A percentile compares a stretch with the other conserved stretches of the same genome.
Conservation (phyloP, 352 stramenopile genomes). For the Phytophthora multivora region DNA sequence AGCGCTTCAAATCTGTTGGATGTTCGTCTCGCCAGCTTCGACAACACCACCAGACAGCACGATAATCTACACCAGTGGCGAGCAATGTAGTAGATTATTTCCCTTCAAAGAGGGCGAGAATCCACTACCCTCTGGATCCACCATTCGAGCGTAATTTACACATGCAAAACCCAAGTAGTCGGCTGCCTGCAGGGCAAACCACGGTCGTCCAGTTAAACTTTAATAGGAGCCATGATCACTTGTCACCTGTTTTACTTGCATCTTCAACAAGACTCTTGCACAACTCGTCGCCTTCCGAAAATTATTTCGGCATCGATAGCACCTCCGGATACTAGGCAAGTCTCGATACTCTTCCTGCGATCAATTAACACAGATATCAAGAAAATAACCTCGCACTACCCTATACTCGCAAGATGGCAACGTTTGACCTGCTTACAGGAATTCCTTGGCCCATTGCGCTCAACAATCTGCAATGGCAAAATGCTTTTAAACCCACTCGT, state of each 20-base stretch:
- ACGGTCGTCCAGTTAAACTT: conserved; percentile 1
- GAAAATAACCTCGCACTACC: neutral
- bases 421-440: conserved; percentile 51
- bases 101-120: too few relatives aligned
- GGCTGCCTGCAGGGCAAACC: conserved; percentile 46
- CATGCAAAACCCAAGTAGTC: conserved; percentile 87
- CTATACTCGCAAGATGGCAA: neutral
- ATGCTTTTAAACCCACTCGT: neutral
- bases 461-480: conserved; percentile 63
- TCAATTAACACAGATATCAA: neutral
- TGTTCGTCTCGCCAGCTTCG: conserved; percentile 51
- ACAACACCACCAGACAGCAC: conserved; percentile 66
- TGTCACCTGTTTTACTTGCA: conserved; percentile 26
- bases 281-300: conserved; percentile 74
- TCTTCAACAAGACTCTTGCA: conserved; percentile 72
- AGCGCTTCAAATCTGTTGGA: conserved; percentile 23
- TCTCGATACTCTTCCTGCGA: conserved; percentile 51
- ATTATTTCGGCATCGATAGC: conserved; percentile 74
- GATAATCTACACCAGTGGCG: conserved; percentile 33
- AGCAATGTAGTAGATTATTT: too few relatives aligned
- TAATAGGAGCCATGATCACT: neutral
- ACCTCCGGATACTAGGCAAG: conserved; percentile 44
- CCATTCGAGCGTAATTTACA: conserved; percentile 73
- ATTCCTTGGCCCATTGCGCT: conserved; percentile 79
- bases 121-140: conserved; percentile 68